A percentile compares a stretch with the other conserved stretches of the same genome.
phyloP scores from a whole-genome alignment of 129 eudicot genomes.

The Centrapalus pauciflorus region DNA sequence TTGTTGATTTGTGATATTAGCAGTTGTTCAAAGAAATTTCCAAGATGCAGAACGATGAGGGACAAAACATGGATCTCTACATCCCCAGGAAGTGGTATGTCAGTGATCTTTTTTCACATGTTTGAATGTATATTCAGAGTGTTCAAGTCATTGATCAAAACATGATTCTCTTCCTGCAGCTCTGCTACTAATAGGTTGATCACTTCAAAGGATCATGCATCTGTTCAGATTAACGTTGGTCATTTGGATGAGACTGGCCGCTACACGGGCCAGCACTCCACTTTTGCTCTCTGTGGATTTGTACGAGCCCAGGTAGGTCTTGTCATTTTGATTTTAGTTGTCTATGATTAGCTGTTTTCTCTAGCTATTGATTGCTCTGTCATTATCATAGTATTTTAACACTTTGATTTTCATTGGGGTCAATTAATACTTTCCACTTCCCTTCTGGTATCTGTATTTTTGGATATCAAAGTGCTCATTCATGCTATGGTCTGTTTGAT shows the following conservation, averaged over 20 bases:
- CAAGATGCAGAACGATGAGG: slow-evolving; percentile 75
- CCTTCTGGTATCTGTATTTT: no score
- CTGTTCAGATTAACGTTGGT: slow-evolving; percentile 59
- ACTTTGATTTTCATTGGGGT: no score
- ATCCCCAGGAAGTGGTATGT: slow-evolving; percentile 76
- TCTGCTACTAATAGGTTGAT: slow-evolving; percentile 69
- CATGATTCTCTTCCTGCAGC: slow-evolving; percentile 30
- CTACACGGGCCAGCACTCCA: slow-evolving; percentile 46
- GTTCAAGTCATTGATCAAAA: no score
- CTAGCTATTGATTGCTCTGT: no score
- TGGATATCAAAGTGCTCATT: no score
- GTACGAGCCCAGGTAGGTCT: slow-evolving; percentile 52
- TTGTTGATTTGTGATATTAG: neutral
- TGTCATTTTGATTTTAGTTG: no score
- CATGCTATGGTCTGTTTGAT: no score
- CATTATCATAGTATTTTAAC: no score
- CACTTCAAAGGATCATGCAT: slow-evolving; percentile 71
- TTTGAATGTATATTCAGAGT: neutral
- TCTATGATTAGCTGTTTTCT: no score
- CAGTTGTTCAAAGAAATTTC: slow-evolving; percentile 7
- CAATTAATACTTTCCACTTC: no score
- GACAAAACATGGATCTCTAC: slow-evolving; percentile 64
- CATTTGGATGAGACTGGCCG: slow-evolving; percentile 54
- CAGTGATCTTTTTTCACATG: neutral
- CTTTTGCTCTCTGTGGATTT: slow-evolving; percentile 61